Base-by-base conservation (phyloP, 192 early-diverging fungal genomes). In the Entomortierella lignicola region DNA sequence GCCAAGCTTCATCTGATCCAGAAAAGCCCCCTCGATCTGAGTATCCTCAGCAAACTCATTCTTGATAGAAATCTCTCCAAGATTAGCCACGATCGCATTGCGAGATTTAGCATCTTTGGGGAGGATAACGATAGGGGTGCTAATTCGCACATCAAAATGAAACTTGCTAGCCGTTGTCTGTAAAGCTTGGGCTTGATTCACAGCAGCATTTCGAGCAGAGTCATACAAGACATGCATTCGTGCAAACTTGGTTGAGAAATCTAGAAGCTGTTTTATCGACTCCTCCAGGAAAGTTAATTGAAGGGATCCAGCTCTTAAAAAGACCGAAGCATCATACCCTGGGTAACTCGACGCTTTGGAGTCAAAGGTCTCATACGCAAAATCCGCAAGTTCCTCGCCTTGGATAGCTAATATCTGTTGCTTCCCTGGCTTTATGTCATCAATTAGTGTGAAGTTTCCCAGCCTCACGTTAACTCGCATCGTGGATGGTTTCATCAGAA, bases 211-310 rank as follows among this genome's bases (percentile, higher is more conserved):
- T 0, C 98, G 83, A 2, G 98, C 98, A n/a, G 89, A 85, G 66
- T 98, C 98, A 72, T 95, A 91, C 10, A 96, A 60, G 29, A 85
- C 85, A 63, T 97, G 92, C 94, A 98, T 96, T 29, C 91, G 85
- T 0, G 91, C 88, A 83, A 98, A 98, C 67, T 96, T 91, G 61
- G 88, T 92, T 2, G 94, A 87, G 71, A 91, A 99, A 29, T 84
- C 86, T 68, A 94, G 85, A 6, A 98, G 77, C 51, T 91, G 86
- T 25, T 77, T 69, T 44, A 96, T 82, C 27, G 94, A 87, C 26
- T 92, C 85, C 63, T 95, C 93, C 15, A 96, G 66, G 77, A 94
- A 98, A 2, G 89, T 91, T 48, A 97, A 55, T 51, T 87, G 89
- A 29, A 94, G 88, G 5, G 98, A 94, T 2, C 92, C 93, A n/a